Evolutionary conservation across 176 grass and related monocot species (phyloP), one percentile per base, ranked within the genome.

Genomic region (Musa acuminata): DNA sequence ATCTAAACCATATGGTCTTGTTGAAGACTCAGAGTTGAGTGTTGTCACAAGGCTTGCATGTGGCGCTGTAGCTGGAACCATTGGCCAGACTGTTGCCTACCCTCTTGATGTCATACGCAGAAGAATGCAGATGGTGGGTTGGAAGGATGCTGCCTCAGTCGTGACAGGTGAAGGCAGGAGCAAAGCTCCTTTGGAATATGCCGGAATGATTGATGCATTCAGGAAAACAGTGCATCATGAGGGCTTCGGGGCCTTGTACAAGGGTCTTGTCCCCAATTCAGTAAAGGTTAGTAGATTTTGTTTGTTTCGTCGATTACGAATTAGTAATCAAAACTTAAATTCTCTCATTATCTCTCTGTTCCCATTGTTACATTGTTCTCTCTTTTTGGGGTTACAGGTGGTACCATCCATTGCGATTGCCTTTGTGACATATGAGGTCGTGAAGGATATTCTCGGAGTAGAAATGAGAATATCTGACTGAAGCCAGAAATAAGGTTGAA

Each of bases 111-210:
- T 99, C 8, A 85, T 99, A 21, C 83, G 95, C 75, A 90, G 95
- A 74, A 92, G 95, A 75, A 99, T 99, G 95, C 95, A 99, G 84
- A 99, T 99, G 95, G 88, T 91, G 0, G 95, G 95, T 29, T 99
- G 95, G 95, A 94, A 80, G 74, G 86, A 99, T 54, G 95, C 95
- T 52, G 82, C 87, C 52, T 90, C 88, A 49, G 87, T 99, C 81
- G 57, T 99, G 66, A 83, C 88, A 81, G 91, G 87, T 49, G 66
- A 89, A 72, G 77, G 84, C 53, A 64, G 70, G 51, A 82, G 75
- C 26, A 87, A 89, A 80, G 85, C 79, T 24, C 82, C 73, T 6
- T 75, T 99, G 43, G 87, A 99, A 69, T 99, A 99, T 71, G 82
- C 73, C 43, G 95, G 95, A 55, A 99, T 99, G 95, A 50, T 99